Base-by-base conservation (phyloP, 2,329 filamentous ascomycete genomes). In the Madurella mycetomatis region DNA sequence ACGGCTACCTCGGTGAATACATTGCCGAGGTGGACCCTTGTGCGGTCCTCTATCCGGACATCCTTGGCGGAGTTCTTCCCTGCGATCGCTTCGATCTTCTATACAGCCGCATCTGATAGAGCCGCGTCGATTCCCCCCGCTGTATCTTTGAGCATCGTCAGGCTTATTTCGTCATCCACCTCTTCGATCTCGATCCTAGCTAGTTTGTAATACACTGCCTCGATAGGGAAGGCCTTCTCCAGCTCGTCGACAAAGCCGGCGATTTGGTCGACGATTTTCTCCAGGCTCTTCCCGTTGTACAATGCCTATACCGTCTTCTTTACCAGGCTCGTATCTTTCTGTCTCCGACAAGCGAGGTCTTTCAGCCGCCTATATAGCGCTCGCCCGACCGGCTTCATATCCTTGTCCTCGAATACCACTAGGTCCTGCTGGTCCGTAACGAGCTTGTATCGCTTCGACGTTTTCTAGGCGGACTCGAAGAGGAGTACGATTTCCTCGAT, bases 401-500 rank as follows among this genome's bases (percentile, higher is more conserved):
- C 30, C 44, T 18, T 46, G n/a, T 53, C 32, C 15, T 50, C 15
- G 17, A 52, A 54, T 40, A 42, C 31, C 32, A 50, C 52, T 41
- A 55, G 39, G 34, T 58, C 52, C 31, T 40, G 44, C 40, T 47
- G 55, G 44, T 46, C 30, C 5, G 43, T 15, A 37, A 46, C 43
- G 1, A 49, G 46, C 40, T 59, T 51, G 49, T 67, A 67, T 34
- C 62, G 60, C 43, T 60, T 60, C n/a, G 65, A 65, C 47, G 58
- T 45, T 19, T 60, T 63, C 32, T 60, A 47, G 0, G 61, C 43
- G 1, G 45, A 55, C 41, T 61, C n/a, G n/a, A 67, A 66, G 11
- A 68, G 60, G n/a, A 59, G 19, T 1, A 30, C 46, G 15, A 68
- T 64, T 44, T 67, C 54, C 49, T 63, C 62, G 9, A 69, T 53